Evolutionary conservation across 148 eudicot species (phyloP).

Genomic region (Hydrangea macrophylla): DNA sequence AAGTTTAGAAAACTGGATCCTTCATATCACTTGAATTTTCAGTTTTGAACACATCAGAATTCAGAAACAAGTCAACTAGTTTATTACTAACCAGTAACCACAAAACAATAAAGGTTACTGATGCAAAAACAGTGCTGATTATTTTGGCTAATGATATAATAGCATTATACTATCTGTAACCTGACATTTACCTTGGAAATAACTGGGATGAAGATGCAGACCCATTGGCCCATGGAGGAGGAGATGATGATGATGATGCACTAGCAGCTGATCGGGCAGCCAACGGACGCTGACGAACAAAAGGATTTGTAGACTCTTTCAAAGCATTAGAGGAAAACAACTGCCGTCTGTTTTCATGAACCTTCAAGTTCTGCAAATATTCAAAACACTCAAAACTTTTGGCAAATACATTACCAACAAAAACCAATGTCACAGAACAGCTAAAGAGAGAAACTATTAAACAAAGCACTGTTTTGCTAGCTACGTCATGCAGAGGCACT

Average conservation of each 20-base stretch:
- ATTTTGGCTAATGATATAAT: not conserved
- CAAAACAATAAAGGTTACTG: too few species aligned
- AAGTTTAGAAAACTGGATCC: too few species aligned
- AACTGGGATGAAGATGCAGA: slow-evolving; percentile 53
- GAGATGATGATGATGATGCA: slow-evolving; percentile 38
- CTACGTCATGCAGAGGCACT: not conserved
- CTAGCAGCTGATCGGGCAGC: slow-evolving; percentile 45
- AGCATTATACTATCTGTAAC: not conserved
- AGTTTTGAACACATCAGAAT: not conserved
- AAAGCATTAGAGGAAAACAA: slow-evolving; percentile 59
- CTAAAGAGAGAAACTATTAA: not conserved
- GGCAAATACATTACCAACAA: not conserved
- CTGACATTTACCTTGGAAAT: slow-evolving; percentile 49
- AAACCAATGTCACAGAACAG: not conserved
- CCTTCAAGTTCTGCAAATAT: slow-evolving; percentile 60
- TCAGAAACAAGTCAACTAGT: not conserved
- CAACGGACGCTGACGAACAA: slow-evolving; percentile 73
- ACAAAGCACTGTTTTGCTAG: not conserved
- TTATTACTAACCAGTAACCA: too few species aligned
- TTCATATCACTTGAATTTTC: too few species aligned
- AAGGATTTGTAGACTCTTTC: slow-evolving; percentile 60
- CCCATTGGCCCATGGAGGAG: slow-evolving; percentile 72
- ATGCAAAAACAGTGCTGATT: too few species aligned
- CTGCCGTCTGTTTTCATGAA: slow-evolving; percentile 66
- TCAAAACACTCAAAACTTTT: not conserved